Percentiles rank a stretch among this genome's conserved stretches.
Conservation (phyloP, 192 early-diverging fungal genomes). For the Gonapodya sp. region DNA sequence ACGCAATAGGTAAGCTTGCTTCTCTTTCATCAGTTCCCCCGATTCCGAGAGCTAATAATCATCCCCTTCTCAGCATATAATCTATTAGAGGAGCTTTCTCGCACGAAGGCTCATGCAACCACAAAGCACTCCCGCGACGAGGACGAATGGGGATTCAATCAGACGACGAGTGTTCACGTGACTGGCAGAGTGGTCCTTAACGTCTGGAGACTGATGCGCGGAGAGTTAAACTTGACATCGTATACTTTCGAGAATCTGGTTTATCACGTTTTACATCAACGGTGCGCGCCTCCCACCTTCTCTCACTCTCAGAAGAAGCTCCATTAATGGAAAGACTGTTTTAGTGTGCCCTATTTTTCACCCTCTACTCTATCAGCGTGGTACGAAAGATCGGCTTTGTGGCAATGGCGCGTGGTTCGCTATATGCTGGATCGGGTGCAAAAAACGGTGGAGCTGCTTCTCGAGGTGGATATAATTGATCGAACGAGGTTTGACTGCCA, state of each 20-base stretch:
- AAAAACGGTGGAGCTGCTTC: slow-evolving; percentile 57
- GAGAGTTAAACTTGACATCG: slow-evolving; percentile 61
- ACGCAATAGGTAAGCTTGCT: slow-evolving; percentile 21
- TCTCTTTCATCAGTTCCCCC: background rate
- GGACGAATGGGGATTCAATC: slow-evolving; percentile 46
- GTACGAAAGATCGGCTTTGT: slow-evolving; percentile 36
- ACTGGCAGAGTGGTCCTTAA: slow-evolving; percentile 76
- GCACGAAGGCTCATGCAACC: slow-evolving; percentile 22
- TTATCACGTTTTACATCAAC: slow-evolving; percentile 56
- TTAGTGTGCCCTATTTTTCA: slow-evolving; percentile 57
- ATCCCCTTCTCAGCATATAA: slow-evolving; percentile 19
- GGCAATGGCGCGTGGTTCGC: slow-evolving; percentile 23
- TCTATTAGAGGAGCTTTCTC: slow-evolving; percentile 34
- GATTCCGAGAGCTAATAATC: slow-evolving; percentile 7
- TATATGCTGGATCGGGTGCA: slow-evolving; percentile 64
- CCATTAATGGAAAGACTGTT: too few species aligned
- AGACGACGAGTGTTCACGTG: slow-evolving; percentile 52
- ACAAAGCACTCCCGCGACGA: slow-evolving; percentile 8
- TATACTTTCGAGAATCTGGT: slow-evolving; percentile 72
- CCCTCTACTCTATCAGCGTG: slow-evolving; percentile 50
- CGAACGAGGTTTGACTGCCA: slow-evolving; percentile 41
- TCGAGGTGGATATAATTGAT: slow-evolving; percentile 55
- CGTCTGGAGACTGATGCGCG: slow-evolving; percentile 77
- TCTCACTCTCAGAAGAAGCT: background rate
- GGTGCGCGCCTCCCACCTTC: slow-evolving; percentile 30